Evolutionary conservation across 495 filamentous ascomycete species (phyloP).

Genomic region (Penicillium macrosclerotiorum): DNA sequence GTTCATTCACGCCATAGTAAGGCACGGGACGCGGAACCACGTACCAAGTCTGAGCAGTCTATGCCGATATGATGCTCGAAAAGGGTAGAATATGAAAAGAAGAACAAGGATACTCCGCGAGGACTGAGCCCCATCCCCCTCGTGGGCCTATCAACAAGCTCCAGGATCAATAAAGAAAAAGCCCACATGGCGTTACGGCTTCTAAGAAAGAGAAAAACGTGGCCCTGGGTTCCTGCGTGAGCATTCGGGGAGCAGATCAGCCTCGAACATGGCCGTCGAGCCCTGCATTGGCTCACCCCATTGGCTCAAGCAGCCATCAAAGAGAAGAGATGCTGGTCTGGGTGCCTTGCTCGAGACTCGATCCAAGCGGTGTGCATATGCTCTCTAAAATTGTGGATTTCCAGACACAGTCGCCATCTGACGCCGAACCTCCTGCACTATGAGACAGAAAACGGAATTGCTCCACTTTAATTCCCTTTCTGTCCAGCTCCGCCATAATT

Average conservation of each 20-base stretch:
- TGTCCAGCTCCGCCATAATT: no score
- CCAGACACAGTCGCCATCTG: no score
- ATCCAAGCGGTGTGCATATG: no score
- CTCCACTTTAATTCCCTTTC: no score
- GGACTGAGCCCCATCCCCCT: background rate
- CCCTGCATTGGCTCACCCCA: background rate
- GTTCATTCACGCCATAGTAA: background rate
- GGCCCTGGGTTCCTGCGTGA: conserved; percentile 28
- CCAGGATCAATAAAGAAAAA: background rate
- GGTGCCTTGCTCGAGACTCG: no score
- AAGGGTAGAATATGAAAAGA: conserved; percentile 10
- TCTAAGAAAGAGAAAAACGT: conserved; percentile 11
- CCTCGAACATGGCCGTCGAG: background rate
- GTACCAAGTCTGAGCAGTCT: background rate
- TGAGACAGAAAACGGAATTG: no score
- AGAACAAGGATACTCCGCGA: no score
- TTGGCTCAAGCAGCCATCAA: no score
- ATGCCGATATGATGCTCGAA: background rate
- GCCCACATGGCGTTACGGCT: conserved; percentile 3
- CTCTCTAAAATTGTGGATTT: no score
- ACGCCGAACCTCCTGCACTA: no score
- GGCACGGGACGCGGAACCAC: background rate
- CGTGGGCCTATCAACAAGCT: background rate
- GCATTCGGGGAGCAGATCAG: conserved; percentile 5
- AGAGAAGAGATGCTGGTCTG: no score